Conservation (phyloP, 306 rosid genomes). For the Delonix regia region DNA sequence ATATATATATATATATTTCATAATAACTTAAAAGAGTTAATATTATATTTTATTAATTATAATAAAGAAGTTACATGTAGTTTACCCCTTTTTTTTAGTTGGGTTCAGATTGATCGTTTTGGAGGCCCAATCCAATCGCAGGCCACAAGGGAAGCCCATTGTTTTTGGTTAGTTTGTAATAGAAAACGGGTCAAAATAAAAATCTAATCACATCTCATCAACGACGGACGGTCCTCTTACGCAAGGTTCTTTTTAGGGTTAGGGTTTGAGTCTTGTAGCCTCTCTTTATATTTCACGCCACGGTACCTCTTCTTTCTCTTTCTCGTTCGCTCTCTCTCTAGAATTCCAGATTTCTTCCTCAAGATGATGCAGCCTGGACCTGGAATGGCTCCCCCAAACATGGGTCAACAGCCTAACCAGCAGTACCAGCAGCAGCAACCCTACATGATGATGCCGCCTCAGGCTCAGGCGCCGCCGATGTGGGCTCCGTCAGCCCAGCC, state of each 20-base stretch:
- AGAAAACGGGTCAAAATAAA: background rate
- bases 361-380: slow-evolving; percentile 91
- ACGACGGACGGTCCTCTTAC: background rate
- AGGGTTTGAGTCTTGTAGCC: slow-evolving; percentile 1
- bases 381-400: slow-evolving; percentile 59
- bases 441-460: slow-evolving; percentile 92
- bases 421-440: slow-evolving; percentile 66
- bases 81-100: too few species aligned
- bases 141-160: background rate
- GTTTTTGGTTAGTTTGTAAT: background rate
- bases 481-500: slow-evolving; percentile 65
- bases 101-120: background rate
- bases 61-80: too few species aligned
- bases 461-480: slow-evolving; percentile 57
- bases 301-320: background rate
- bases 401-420: slow-evolving; percentile 63
- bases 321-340: slow-evolving; percentile 26
- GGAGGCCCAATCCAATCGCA: background rate
- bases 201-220: background rate
- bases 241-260: background rate
- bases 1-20: too few species aligned
- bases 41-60: too few species aligned
- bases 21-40: too few species aligned
- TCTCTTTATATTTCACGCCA: background rate
- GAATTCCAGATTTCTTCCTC: slow-evolving; percentile 20